phyloP scores from a whole-genome alignment of 139 green algal species.

The Nannochloris sp. region DNA sequence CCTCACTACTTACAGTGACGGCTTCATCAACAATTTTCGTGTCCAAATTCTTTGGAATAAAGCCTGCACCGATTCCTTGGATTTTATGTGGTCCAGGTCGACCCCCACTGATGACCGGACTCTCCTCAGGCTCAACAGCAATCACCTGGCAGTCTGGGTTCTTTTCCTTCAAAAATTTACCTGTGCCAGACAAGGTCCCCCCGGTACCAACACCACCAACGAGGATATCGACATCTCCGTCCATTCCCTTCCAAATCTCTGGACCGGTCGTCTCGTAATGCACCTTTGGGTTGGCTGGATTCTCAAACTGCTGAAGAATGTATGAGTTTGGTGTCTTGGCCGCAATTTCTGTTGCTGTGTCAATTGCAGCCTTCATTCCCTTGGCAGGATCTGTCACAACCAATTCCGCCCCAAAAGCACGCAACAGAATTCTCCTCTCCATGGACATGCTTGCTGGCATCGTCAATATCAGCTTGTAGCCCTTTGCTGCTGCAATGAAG shows the following conservation, averaged over 20 bases:
- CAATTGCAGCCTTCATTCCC: conserved; percentile 65
- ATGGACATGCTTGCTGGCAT: conserved; percentile 98
- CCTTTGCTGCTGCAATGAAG: conserved; percentile 86
- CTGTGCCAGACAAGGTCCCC: conserved; percentile 77
- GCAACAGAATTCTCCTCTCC: conserved; percentile 85
- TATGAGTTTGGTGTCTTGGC: conserved; percentile 41
- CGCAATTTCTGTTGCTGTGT: conserved; percentile 87
- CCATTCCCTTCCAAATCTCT: conserved; percentile 82
- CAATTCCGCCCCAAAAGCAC: conserved; percentile 65
- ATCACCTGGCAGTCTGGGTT: conserved; percentile 56
- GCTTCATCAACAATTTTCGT: conserved; percentile 74
- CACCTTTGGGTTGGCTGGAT: conserved; percentile 46
- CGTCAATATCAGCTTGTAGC: conserved; percentile 96
- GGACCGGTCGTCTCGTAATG: conserved; percentile 67
- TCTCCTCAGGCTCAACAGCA: conserved; percentile 76
- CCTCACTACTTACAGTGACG: conserved; percentile 54
- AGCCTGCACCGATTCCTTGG: conserved; percentile 69
- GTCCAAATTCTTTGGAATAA: conserved; percentile 81
- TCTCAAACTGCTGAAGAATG: conserved; percentile 61
- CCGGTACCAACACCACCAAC: conserved; percentile 83
- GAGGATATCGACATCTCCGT: conserved; percentile 79
- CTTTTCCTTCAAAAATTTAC: conserved; percentile 66
- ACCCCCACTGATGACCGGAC: conserved; percentile 50
- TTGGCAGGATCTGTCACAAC: conserved; percentile 36
- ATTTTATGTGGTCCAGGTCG: conserved; percentile 87